Conservation (phyloP, 768 basidiomycete species). For the Lactarius sanguifluus region DNA sequence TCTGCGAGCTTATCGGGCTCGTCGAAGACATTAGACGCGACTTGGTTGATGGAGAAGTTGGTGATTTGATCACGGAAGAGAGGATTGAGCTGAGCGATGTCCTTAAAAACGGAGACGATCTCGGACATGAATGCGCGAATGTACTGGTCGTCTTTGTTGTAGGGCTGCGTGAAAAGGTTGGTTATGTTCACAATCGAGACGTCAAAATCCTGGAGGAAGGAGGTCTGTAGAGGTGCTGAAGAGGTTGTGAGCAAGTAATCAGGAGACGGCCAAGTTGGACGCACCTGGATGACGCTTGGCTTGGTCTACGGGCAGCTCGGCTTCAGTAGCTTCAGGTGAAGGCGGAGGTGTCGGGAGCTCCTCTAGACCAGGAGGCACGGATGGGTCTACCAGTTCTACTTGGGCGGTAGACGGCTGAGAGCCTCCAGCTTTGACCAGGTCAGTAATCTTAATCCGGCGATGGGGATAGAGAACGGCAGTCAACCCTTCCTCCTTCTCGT, state of each 20-base stretch:
- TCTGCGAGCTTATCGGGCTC: constrained; percentile 97
- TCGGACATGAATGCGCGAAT: constrained; percentile 96
- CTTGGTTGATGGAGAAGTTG: constrained; percentile 91
- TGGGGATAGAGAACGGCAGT: constrained; percentile 96
- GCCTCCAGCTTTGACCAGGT: constrained; percentile 71
- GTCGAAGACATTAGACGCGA: constrained; percentile 91
- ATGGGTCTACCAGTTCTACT: constrained; percentile 36
- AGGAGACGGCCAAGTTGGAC: background rate
- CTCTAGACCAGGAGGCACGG: constrained; percentile 43
- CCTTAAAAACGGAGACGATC: constrained; percentile 96
- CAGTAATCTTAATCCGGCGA: constrained; percentile 83
- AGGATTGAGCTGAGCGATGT: constrained; percentile 94
- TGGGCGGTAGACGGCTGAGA: constrained; percentile 37
- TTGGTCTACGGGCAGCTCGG: constrained; percentile 13
- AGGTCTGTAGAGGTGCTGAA: constrained; percentile 70
- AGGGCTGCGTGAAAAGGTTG: constrained; percentile 78
- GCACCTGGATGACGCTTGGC: constrained; percentile 27
- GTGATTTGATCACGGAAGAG: constrained; percentile 98
- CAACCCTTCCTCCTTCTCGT: constrained; percentile 81
- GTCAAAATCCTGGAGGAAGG: constrained; percentile 76
- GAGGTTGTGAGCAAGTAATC: constrained; percentile 21
- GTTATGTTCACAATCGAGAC: constrained; percentile 89
- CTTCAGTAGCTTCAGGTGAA: constrained; percentile 31
- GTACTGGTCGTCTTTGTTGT: constrained; percentile 91
- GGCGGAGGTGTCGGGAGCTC: constrained; percentile 49